Evolutionary conservation across 2,329 filamentous ascomycete species (phyloP), one percentile per base, ranked within the genome.

Genomic region (Stachybotrys elegans): DNA sequence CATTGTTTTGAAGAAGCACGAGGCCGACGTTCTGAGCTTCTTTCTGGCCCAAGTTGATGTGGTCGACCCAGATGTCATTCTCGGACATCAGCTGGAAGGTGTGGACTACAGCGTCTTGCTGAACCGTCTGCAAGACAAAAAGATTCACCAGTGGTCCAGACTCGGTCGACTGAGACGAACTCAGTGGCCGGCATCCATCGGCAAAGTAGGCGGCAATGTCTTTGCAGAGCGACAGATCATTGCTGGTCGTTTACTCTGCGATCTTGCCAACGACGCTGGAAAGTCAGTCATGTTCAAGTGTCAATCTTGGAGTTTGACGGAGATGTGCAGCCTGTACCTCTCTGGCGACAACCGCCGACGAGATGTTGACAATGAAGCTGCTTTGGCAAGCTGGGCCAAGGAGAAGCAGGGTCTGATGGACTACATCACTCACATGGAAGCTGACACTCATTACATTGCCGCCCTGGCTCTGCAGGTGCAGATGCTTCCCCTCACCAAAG

Each of bases 231-330:
- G 92, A 47, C 88, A 95, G 59, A 68, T 98, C 45, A 85, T 95
- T 52, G 81, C 91, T 49, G 93, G 93, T 32, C 84, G 93, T 55
- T 72, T 98, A 48, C 78, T 97, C 45, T 97, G 93, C 62, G 93
- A 98, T 69, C 73, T 97, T 47, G 90, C 86, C 46, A 98, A 98
- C 62, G 93, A 98, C 55, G 88, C 94, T 59, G 93, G 93, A 64
- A 97, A 96, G 72, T 96, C 92, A 11, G 80, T 90, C 52, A 97
- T 97, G 92, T 84, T 80, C 56, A 95, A 95, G 69, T 98, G 93
- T 64, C 92, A 96, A 65, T 95, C 91, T 4, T 98, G 93, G 93
- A 95, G 87, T 63, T 75, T 98, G 64, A 94, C 92, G 2, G 93
- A 98, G 65, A 98, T 98, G 91, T 95, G 90, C 63, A 88, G 84